These are phyloP conservation scores for Leucocoprinus leucothites DNA, from an alignment of 768 basidiomycete species.

Conservation along the genomic window DNA sequence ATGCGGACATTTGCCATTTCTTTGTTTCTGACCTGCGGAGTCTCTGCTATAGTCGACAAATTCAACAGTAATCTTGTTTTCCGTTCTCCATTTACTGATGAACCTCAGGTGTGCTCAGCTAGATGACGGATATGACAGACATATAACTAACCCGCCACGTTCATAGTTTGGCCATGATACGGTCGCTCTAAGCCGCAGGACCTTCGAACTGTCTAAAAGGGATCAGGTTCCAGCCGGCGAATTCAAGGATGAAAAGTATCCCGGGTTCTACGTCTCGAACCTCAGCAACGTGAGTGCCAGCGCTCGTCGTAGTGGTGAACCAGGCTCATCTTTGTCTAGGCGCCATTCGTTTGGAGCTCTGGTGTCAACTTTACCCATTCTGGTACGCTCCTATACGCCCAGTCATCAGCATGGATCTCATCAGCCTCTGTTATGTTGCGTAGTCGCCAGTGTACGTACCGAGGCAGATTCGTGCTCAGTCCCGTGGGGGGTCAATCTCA, in stretches of 20 bases:
- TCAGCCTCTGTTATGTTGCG: not conserved
- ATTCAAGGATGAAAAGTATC: conserved; percentile 46
- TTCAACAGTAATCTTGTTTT: conserved; percentile 41
- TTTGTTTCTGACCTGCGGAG: conserved; percentile 9
- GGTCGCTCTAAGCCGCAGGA: conserved; percentile 30
- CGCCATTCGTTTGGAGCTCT: conserved; percentile 41
- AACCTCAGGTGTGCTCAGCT: conserved; percentile 27
- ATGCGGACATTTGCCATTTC: not conserved
- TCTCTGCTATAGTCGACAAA: conserved; percentile 20
- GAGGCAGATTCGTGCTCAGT: not conserved
- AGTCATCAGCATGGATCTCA: not conserved
- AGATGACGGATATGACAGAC: not conserved
- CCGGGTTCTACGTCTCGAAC: conserved; percentile 45
- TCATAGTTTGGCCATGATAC: conserved; percentile 39
- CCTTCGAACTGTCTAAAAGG: conserved; percentile 26
- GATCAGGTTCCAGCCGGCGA: conserved; percentile 30
- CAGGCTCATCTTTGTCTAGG: not conserved
- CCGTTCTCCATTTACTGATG: conserved; percentile 32
- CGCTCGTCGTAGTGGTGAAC: not conserved
- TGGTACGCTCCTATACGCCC: conserved; percentile 23
- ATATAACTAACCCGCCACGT: not conserved
- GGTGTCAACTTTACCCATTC: conserved; percentile 48
- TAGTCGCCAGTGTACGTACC: conserved; percentile 47
- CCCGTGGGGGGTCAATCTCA: not conserved
- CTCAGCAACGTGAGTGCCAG: conserved; percentile 39